These are phyloP conservation scores for Omphalotus olearius DNA, from an alignment of 1,284 basidiomycete genomes.

Conservation along the genomic window DNA sequence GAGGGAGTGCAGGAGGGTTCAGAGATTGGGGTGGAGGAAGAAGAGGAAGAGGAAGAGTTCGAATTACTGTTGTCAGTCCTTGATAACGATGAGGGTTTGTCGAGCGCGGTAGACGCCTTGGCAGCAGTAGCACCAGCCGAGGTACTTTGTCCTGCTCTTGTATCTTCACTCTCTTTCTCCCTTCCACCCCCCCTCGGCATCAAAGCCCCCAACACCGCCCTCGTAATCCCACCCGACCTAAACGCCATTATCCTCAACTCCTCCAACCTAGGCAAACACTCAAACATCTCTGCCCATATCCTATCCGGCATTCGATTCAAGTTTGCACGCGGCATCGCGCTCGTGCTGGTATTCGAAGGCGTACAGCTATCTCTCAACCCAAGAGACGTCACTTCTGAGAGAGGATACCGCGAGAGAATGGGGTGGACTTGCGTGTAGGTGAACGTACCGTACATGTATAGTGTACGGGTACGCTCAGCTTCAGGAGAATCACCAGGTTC, in stretches of 20 bases:
- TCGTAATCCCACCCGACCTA: conserved; percentile 9
- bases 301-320: not conserved
- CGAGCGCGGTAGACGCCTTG: not conserved
- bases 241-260: conserved; percentile 12
- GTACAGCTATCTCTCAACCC: conserved; percentile 13
- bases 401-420: conserved; percentile 7
- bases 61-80: not conserved
- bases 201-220: conserved; percentile 10
- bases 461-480: not conserved
- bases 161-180: too few relatives aligned
- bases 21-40: not conserved
- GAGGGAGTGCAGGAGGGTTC: not conserved
- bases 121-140: not conserved
- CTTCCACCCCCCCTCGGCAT: conserved; percentile 1
- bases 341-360: not conserved
- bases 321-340: not conserved
- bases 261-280: conserved; percentile 1
- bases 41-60: not conserved
- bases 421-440: conserved; percentile 2
- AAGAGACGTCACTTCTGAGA: conserved; percentile 5
- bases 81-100: too few relatives aligned
- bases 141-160: too few relatives aligned
- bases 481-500: not conserved
- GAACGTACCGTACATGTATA: conserved; percentile 13
- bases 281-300: conserved; percentile 8